A percentile compares a stretch with the other conserved stretches of the same genome.
phyloP scores from a whole-genome alignment of 2,329 filamentous ascomycete genomes.

The Fusarium mundagurra region DNA sequence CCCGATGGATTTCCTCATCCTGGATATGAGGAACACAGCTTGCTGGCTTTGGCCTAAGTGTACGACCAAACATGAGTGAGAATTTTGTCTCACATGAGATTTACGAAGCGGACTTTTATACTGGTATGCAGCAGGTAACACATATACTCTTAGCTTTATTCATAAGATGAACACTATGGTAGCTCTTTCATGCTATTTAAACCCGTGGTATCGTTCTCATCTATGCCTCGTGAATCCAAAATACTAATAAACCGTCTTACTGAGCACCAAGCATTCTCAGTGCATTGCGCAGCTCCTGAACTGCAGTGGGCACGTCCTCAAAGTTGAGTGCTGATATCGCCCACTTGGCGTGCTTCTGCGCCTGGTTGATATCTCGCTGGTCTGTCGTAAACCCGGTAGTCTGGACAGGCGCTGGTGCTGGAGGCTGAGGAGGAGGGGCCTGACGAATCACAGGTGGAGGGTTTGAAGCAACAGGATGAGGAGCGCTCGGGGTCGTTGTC shows the following conservation, averaged over 20 bases:
- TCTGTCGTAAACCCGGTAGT: slow-evolving; percentile 27
- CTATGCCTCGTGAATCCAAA: slow-evolving; percentile 15
- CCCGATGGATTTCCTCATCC: slow-evolving; percentile 23
- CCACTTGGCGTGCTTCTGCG: slow-evolving; percentile 97
- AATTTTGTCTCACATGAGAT: slow-evolving; percentile 31
- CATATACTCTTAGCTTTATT: slow-evolving; percentile 21
- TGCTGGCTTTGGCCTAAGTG: slow-evolving; percentile 24
- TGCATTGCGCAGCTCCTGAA: slow-evolving; percentile 83
- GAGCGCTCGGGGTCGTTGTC: slow-evolving; percentile 36
- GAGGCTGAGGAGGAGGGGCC: slow-evolving; percentile 21
- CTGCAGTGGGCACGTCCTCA: slow-evolving; percentile 90
- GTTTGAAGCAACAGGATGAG: slow-evolving; percentile 30
- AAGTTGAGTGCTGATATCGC: slow-evolving; percentile 97
- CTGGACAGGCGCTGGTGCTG: slow-evolving; percentile 16
- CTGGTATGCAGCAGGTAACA: slow-evolving; percentile 14
- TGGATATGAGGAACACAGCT: slow-evolving; percentile 15
- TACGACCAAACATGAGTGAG: no score
- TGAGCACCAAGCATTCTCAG: slow-evolving; percentile 73
- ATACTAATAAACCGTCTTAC: slow-evolving; percentile 19
- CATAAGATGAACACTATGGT: slow-evolving; percentile 13
- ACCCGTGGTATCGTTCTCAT: slow-evolving; percentile 31
- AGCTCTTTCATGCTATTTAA: background rate
- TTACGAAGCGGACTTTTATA: slow-evolving; percentile 26
- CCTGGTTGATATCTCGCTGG: slow-evolving; percentile 74
- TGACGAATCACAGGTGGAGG: slow-evolving; percentile 36